These are phyloP conservation scores for Saksenaea oblongispora DNA, from an alignment of 371 early-diverging fungal genomes.

Conservation along the genomic window DNA sequence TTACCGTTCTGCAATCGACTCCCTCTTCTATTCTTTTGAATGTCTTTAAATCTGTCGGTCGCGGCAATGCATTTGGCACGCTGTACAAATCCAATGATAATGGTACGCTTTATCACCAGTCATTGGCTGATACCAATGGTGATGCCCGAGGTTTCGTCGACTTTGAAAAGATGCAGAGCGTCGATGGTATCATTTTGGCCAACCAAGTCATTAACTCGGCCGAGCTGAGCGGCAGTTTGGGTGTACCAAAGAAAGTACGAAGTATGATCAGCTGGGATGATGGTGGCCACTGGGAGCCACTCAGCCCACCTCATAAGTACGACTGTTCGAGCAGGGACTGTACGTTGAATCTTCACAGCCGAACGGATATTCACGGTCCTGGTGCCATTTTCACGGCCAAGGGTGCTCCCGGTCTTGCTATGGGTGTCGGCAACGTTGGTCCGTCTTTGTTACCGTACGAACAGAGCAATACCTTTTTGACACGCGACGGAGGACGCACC, in stretches of 20 bases:
- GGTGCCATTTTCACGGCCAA: slow-evolving; percentile 70
- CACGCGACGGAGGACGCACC: slow-evolving; percentile 80
- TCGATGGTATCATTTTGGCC: slow-evolving; percentile 85
- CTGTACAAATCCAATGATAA: slow-evolving; percentile 84
- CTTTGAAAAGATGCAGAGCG: slow-evolving; percentile 84
- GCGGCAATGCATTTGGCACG: slow-evolving; percentile 71
- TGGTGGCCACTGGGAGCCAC: slow-evolving; percentile 73
- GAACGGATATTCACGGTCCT: slow-evolving; percentile 63
- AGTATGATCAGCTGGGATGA: slow-evolving; percentile 87
- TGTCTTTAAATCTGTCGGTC: slow-evolving; percentile 56
- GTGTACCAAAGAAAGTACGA: slow-evolving; percentile 64
- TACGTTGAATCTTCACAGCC: slow-evolving; percentile 75
- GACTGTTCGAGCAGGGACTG: slow-evolving; percentile 58
- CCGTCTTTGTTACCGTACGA: slow-evolving; percentile 56
- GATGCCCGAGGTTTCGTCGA: slow-evolving; percentile 78
- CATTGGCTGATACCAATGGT: slow-evolving; percentile 80
- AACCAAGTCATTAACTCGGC: slow-evolving; percentile 82
- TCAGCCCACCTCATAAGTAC: slow-evolving; percentile 65
- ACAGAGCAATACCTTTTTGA: slow-evolving; percentile 74
- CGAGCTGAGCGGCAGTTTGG: slow-evolving; percentile 52
- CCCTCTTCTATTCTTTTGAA: slow-evolving; percentile 75
- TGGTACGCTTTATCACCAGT: slow-evolving; percentile 75
- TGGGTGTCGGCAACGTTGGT: slow-evolving; percentile 93
- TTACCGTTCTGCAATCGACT: slow-evolving; percentile 79
- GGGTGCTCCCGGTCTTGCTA: slow-evolving; percentile 84